A percentile compares a stretch with the other conserved stretches of the same genome.
These are phyloP conservation scores for Tephrocybe sp. DNA, from an alignment of 768 basidiomycete species.

Conservation along the genomic window DNA sequence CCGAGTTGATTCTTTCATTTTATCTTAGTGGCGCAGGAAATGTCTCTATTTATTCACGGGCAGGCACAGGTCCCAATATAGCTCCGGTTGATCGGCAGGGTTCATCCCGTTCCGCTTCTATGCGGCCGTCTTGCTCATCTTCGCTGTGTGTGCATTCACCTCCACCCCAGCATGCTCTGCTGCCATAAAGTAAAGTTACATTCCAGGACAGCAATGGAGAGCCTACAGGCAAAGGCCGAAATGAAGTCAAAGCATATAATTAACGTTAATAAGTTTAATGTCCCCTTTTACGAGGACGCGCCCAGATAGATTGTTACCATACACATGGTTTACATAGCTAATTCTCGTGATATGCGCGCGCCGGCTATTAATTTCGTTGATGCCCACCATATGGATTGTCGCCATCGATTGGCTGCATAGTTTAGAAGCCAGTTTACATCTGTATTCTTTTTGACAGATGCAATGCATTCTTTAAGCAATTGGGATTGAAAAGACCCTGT, in stretches of 20 bases:
- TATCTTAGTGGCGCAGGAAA: slow-evolving; percentile 13
- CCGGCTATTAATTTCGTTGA: background rate
- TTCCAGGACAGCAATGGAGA: background rate
- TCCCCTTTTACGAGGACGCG: background rate
- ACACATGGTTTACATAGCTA: background rate
- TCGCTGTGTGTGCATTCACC: background rate
- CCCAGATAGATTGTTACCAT: background rate
- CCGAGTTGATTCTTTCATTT: background rate
- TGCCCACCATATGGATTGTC: background rate
- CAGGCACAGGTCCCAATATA: slow-evolving; percentile 1
- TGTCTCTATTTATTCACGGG: background rate
- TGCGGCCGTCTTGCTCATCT: background rate
- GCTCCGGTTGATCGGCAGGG: slow-evolving; percentile 6
- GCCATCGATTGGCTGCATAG: background rate
- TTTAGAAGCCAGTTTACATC: background rate
- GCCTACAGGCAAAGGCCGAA: background rate
- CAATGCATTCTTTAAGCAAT: background rate
- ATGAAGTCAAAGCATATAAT: slow-evolving; percentile 5
- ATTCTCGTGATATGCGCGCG: background rate
- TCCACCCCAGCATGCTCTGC: background rate
- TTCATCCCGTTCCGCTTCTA: background rate
- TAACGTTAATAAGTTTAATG: background rate
- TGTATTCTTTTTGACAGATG: background rate
- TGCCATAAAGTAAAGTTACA: background rate
- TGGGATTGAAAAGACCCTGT: too few species aligned